Conservation (phyloP, 2,329 filamentous ascomycete species). For the Aureobasidium sp. region DNA sequence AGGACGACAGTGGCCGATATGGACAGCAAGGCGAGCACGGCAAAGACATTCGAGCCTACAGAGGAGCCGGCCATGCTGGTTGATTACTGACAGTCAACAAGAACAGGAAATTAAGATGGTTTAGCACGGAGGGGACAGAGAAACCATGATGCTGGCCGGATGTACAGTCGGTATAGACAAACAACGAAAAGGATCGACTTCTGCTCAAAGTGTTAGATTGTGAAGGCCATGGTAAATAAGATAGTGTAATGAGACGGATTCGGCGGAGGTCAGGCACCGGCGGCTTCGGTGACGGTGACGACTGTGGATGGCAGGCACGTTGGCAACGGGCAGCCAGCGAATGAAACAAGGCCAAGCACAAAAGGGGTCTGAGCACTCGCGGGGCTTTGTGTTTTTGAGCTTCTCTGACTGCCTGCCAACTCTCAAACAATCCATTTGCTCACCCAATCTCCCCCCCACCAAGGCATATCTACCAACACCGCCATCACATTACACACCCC, state of each 20-base stretch:
- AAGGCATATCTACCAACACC: not conserved
- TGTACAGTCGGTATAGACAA: no score
- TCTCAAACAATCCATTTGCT: not conserved
- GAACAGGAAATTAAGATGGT: not conserved
- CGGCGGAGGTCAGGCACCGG: not conserved
- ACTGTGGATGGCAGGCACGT: not conserved
- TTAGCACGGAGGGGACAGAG: not conserved
- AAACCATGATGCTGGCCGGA: not conserved
- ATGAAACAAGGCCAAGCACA: not conserved
- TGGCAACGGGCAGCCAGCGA: not conserved
- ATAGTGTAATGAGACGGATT: not conserved
- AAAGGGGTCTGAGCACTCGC: not conserved
- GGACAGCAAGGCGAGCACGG: conserved; percentile 61
- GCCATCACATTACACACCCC: not conserved
- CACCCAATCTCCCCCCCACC: not conserved
- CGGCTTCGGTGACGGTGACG: not conserved
- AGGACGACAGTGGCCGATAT: conserved; percentile 74
- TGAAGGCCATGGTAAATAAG: no score
- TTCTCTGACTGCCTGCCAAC: not conserved
- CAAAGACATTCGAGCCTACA: conserved; percentile 73
- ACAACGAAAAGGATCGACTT: not conserved
- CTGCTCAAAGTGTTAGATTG: not conserved
- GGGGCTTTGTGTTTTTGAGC: conserved; percentile 3
- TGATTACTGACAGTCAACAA: no score
- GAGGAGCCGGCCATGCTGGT: conserved; percentile 48